Conservation (phyloP, 495 filamentous ascomycete species). For the Penicillium argentinense region DNA sequence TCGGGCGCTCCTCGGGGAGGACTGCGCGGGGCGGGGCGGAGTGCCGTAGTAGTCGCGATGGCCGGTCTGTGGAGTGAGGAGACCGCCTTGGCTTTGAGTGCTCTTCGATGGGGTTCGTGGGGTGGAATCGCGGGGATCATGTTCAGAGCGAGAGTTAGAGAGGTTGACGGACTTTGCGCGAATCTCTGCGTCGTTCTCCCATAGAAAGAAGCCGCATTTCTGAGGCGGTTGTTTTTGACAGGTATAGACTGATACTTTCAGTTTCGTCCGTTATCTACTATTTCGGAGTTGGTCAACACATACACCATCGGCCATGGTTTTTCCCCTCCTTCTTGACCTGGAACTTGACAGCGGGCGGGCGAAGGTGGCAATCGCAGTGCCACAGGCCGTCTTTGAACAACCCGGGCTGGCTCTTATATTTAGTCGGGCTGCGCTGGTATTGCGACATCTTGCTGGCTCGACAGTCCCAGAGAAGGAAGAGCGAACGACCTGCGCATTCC, state of each 20-base stretch:
- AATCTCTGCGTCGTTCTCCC: slow-evolving; percentile 58
- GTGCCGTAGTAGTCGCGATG: slow-evolving; percentile 19
- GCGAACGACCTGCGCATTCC: no score
- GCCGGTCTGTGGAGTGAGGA: slow-evolving; percentile 41
- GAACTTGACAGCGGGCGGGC: slow-evolving; percentile 58
- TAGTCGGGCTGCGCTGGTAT: no score
- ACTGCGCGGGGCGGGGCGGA: slow-evolving; percentile 16
- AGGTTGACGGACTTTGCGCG: slow-evolving; percentile 53
- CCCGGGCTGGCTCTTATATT: no score
- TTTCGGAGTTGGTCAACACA: slow-evolving; percentile 2
- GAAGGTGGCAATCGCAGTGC: slow-evolving; percentile 67
- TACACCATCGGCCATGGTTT: slow-evolving; percentile 65
- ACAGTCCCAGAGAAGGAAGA: background rate
- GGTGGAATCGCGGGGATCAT: slow-evolving; percentile 10
- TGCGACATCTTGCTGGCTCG: background rate
- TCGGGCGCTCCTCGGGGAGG: slow-evolving; percentile 32
- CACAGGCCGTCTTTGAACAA: slow-evolving; percentile 56
- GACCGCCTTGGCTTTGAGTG: slow-evolving; percentile 10
- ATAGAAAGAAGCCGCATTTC: slow-evolving; percentile 72
- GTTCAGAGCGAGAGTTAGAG: slow-evolving; percentile 50
- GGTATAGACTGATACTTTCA: slow-evolving; percentile 53
- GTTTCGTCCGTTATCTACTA: background rate
- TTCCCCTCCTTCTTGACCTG: slow-evolving; percentile 64
- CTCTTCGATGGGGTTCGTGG: slow-evolving; percentile 21
- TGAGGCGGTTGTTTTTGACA: slow-evolving; percentile 54